Percentiles rank a stretch among this genome's conserved stretches.
These are phyloP conservation scores for Artomyces pyxidatus DNA, from an alignment of 768 basidiomycete genomes.

Conservation along the genomic window DNA sequence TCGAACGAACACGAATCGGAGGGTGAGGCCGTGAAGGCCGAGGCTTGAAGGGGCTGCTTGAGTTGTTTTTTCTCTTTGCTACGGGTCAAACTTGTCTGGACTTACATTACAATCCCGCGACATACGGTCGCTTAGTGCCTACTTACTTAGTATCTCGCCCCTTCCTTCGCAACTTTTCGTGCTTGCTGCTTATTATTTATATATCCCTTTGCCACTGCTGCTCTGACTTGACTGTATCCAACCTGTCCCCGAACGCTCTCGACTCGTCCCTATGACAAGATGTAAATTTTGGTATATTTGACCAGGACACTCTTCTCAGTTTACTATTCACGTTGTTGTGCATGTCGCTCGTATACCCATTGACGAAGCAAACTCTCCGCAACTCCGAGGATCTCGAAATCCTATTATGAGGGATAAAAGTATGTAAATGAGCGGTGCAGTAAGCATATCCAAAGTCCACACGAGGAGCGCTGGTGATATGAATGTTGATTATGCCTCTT, in stretches of 20 bases:
- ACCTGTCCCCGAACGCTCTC: conserved; percentile 20
- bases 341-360: too few species aligned
- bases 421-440: too few species aligned
- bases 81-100: conserved; percentile 11
- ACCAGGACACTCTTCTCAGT: too few species aligned
- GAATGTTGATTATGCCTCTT: conserved; percentile 11
- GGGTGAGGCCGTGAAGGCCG: conserved; percentile 59
- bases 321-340: too few species aligned
- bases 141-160: conserved; percentile 23
- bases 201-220: conserved; percentile 19
- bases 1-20: conserved; percentile 55
- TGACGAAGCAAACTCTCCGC: too few species aligned
- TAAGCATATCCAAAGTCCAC: too few species aligned
- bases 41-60: conserved; percentile 33
- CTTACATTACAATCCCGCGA: conserved; percentile 9
- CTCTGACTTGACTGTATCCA: conserved; percentile 29
- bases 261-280: background rate
- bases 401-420: too few species aligned
- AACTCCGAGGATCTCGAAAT: too few species aligned
- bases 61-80: conserved; percentile 15
- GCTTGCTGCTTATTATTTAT: conserved; percentile 26
- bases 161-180: conserved; percentile 31
- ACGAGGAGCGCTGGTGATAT: background rate
- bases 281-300: background rate
- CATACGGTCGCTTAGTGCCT: conserved; percentile 9